phyloP scores from a whole-genome alignment of 371 early-diverging fungal species.

The Mucor saturninus region DNA sequence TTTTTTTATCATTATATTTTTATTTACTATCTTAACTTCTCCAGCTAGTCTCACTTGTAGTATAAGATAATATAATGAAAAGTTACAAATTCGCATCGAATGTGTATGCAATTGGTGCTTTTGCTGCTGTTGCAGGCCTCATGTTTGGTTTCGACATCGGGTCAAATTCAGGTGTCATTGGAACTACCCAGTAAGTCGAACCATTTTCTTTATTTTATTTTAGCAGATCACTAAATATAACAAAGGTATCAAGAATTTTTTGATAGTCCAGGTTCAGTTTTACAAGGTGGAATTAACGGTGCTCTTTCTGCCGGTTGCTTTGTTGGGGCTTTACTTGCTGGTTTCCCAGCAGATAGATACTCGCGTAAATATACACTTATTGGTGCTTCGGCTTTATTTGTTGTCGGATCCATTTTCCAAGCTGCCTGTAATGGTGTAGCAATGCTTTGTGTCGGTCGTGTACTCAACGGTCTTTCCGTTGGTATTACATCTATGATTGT shows the following conservation, averaged over 20 bases:
- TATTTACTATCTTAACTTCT: neutral
- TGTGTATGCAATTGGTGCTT: slow-evolving; percentile 2
- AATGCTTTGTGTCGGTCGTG: slow-evolving; percentile 43
- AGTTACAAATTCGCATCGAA: neutral
- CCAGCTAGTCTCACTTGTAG: no score
- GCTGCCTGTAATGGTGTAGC: slow-evolving; percentile 44
- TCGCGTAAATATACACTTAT: slow-evolving; percentile 51
- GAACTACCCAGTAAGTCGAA: slow-evolving; percentile 43
- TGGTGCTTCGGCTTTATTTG: slow-evolving; percentile 36
- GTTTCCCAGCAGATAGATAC: slow-evolving; percentile 54
- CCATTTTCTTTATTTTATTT: neutral
- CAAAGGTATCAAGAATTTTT: slow-evolving; percentile 60
- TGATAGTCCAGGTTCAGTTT: slow-evolving; percentile 44
- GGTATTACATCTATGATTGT: slow-evolving; percentile 51
- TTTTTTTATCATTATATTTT: neutral
- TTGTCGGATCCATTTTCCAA: slow-evolving; percentile 45
- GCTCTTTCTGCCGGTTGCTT: slow-evolving; percentile 47
- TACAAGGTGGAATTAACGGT: slow-evolving; percentile 70
- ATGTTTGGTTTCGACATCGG: slow-evolving; percentile 4
- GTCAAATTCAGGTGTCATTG: slow-evolving; percentile 3
- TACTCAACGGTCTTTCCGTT: slow-evolving; percentile 45
- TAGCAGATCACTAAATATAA: neutral
- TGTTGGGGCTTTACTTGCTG: slow-evolving; percentile 40
- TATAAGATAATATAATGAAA: neutral
- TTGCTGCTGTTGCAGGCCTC: neutral